These are phyloP conservation scores for Penicillium janthinellum DNA, from an alignment of 2,329 filamentous ascomycete genomes.

Conservation along the genomic window DNA sequence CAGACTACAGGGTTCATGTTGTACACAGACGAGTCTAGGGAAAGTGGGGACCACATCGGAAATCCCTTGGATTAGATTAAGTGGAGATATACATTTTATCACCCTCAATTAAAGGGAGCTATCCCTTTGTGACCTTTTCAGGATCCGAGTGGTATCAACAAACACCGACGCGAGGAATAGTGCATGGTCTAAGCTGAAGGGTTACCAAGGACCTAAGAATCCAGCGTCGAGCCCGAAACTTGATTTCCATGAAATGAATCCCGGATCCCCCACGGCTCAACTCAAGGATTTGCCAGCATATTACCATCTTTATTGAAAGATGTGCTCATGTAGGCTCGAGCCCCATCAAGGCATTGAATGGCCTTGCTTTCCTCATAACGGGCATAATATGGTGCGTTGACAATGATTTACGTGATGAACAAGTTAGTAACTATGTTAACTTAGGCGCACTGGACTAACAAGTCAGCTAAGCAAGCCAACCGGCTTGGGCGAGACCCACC, in stretches of 20 bases:
- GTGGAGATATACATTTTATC: background rate
- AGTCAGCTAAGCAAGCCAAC: background rate
- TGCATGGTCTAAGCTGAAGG: background rate
- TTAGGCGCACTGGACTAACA: background rate
- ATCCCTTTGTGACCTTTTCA: conserved; percentile 1
- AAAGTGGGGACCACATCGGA: conserved; percentile 3
- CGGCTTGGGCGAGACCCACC: conserved; percentile 9
- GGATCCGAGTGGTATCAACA: background rate
- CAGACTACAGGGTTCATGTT: conserved; percentile 6
- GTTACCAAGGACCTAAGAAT: background rate
- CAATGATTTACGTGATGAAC: background rate
- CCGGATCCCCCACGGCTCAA: background rate
- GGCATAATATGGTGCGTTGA: background rate
- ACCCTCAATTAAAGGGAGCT: background rate
- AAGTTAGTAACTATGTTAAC: background rate
- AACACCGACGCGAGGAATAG: background rate
- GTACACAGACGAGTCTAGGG: conserved; percentile 1
- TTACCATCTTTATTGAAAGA: background rate
- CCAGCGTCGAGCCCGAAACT: background rate
- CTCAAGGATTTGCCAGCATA: background rate
- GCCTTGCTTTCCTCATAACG: background rate
- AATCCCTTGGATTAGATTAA: background rate
- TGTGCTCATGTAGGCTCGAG: background rate
- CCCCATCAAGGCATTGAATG: background rate
- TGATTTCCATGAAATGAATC: background rate